Evolutionary conservation across 805 yeast species (phyloP).

Genomic region (Teunomyces aglyptinius): DNA sequence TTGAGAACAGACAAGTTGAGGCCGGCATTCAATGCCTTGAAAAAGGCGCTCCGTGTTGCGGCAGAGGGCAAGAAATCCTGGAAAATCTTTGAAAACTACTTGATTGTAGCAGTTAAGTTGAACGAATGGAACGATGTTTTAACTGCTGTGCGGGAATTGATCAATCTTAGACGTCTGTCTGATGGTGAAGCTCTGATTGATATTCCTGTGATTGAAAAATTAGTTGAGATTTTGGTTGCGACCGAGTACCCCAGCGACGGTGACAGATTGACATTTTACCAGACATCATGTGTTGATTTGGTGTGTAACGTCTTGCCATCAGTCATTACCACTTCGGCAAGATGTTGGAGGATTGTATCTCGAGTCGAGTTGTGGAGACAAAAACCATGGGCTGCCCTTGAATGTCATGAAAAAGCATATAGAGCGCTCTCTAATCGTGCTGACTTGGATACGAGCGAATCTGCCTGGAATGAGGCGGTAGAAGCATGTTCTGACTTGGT

Average conservation of each 20-base stretch:
- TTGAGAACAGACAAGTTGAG: slow-evolving; percentile 59
- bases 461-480: slow-evolving; percentile 73
- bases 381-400: slow-evolving; percentile 85
- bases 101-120: slow-evolving; percentile 76
- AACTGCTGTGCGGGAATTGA: slow-evolving; percentile 64
- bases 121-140: slow-evolving; percentile 89
- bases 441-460: slow-evolving; percentile 58
- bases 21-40: slow-evolving; percentile 84
- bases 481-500: slow-evolving; percentile 75
- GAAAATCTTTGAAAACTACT: slow-evolving; percentile 88
- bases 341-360: slow-evolving; percentile 83
- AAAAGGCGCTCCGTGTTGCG: slow-evolving; percentile 70
- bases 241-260: slow-evolving; percentile 46
- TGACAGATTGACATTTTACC: slow-evolving; percentile 55
- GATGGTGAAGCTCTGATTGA: slow-evolving; percentile 69
- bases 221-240: slow-evolving; percentile 61
- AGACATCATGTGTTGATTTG: slow-evolving; percentile 66
- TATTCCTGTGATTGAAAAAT: slow-evolving; percentile 67
- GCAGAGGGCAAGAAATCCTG: slow-evolving; percentile 70
- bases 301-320: slow-evolving; percentile 67
- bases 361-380: slow-evolving; percentile 83
- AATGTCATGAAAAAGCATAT: slow-evolving; percentile 82
- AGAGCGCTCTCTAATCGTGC: slow-evolving; percentile 68
- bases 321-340: slow-evolving; percentile 62
- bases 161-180: slow-evolving; percentile 54